Percentiles rank a stretch among this genome's conserved stretches.
Evolutionary conservation across 2,329 filamentous ascomycete genomes (phyloP).

Genomic region (Paraphaeosphaeria sporulosa): DNA sequence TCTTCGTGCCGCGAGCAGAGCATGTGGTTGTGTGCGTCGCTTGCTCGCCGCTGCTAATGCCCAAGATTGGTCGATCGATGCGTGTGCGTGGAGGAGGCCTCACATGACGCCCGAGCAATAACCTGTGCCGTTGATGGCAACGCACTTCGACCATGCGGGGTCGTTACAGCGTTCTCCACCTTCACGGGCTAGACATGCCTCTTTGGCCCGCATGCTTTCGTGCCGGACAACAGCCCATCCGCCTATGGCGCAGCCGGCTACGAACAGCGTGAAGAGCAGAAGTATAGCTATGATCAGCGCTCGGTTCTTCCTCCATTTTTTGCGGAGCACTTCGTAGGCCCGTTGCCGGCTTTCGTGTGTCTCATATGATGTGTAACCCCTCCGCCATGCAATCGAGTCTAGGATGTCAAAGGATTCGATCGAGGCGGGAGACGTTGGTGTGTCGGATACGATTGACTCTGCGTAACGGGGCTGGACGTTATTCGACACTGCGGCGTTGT

Average conservation of each 20-base stretch:
- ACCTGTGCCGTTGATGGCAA: constrained; percentile 27
- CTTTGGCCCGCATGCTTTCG: constrained; percentile 20
- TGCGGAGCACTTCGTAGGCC: constrained; percentile 14
- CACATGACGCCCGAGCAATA: constrained; percentile 32
- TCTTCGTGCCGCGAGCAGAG: too few species aligned
- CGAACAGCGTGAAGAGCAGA: constrained; percentile 31
- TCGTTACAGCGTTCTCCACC: constrained; percentile 31
- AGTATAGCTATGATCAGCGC: constrained; percentile 25
- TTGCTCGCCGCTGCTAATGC: too few species aligned
- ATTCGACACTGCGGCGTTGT: constrained; percentile 31
- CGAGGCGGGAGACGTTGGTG: constrained; percentile 45
- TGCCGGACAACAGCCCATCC: constrained; percentile 29
- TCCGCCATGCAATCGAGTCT: constrained; percentile 42
- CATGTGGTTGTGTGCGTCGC: too few species aligned
- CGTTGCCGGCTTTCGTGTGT: constrained; percentile 3
- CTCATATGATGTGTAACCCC: constrained; percentile 32
- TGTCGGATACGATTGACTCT: constrained; percentile 38
- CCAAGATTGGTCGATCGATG: too few species aligned
- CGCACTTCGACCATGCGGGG: constrained; percentile 30
- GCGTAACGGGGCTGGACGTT: constrained; percentile 43
- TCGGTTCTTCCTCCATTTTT: constrained; percentile 31
- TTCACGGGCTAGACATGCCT: constrained; percentile 20
- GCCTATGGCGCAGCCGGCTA: constrained; percentile 29
- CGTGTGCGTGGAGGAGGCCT: background rate
- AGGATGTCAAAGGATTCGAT: constrained; percentile 46